A percentile compares a stretch with the other conserved stretches of the same genome.
Conservation (phyloP, 73 alveolate genomes). For the Blepharisma stoltei region DNA sequence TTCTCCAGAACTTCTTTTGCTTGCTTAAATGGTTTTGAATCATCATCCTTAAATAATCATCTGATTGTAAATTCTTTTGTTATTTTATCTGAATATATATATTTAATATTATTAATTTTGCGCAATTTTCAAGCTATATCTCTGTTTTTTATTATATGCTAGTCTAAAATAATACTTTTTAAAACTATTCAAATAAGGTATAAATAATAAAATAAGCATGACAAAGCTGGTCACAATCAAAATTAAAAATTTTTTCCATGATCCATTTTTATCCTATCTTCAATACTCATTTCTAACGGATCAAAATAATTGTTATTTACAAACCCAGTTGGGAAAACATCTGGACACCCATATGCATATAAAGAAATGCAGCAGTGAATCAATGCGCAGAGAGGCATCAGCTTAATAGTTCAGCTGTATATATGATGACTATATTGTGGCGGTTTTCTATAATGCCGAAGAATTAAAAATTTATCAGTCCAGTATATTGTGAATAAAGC, state of each 20-base stretch:
- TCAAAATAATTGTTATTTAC: background rate
- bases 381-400: background rate
- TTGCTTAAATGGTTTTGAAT: background rate
- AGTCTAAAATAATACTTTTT: too few relatives aligned
- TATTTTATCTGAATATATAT: background rate
- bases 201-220: background rate
- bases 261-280: background rate
- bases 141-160: too few relatives aligned
- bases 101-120: too few relatives aligned
- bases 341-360: background rate
- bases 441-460: background rate
- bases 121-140: too few relatives aligned
- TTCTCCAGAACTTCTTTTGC: background rate
- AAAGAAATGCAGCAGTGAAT: background rate
- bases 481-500: slow-evolving; percentile 7
- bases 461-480: background rate
- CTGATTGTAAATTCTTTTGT: too few relatives aligned
- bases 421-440: background rate
- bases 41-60: too few relatives aligned
- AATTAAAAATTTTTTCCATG: background rate
- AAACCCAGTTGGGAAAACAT: background rate
- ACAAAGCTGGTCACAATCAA: background rate
- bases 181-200: too few relatives aligned
- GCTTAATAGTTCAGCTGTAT: background rate
- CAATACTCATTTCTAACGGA: background rate